Base-by-base conservation (phyloP, 139 green algal species). In the Chlamydomonas applanata region DNA sequence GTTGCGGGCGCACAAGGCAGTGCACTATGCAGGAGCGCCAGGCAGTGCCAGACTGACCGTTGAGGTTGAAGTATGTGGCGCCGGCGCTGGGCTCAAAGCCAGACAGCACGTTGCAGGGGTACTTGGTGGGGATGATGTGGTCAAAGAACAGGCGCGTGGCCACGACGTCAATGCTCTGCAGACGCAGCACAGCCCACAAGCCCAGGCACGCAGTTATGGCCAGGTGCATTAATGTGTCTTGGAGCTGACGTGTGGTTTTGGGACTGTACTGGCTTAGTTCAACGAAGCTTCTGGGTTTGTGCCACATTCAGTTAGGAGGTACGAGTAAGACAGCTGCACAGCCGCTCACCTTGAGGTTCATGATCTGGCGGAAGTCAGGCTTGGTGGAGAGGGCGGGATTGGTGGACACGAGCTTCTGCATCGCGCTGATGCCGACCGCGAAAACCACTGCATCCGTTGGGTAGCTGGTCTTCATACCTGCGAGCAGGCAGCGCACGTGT, bases 51-150 rank as follows among this genome's bases (percentile, higher is more conserved):
- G 40, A 49, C 40, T 7, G 79, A 45, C 92, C 79, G 52, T 91
- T 93, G 2, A 96, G 86, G 76, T 96, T 89, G 87, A 97, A 97
- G 76, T 88, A 97, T 22, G 93, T 97, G 27, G 82, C 83, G n/a
- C 93, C 93, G 13, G 79, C 80, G 0, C 61, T 54, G 24, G 83
- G 46, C 68, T 95, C 90, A 77, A 96, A 97, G 34, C 89, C 89
- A 0, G 83, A 78, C 56, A 96, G 82, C 32, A 96, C 91, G 70
- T 96, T 97, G 67, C 85, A 85, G 0, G 93, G 92, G 76, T 93
- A 96, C 27, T 78, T 83, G 76, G 88, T 95, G 22, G 77, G 17
- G 19, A 93, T 40, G 2, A 44, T 40, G 13, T 74, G 70, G 76
- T 97, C 91, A 14, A 95, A 85, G 89, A 89, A 95, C 27, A 95